These are phyloP conservation scores for Xylariaceae sp. DNA, from an alignment of 2,329 filamentous ascomycete genomes.

Conservation along the genomic window DNA sequence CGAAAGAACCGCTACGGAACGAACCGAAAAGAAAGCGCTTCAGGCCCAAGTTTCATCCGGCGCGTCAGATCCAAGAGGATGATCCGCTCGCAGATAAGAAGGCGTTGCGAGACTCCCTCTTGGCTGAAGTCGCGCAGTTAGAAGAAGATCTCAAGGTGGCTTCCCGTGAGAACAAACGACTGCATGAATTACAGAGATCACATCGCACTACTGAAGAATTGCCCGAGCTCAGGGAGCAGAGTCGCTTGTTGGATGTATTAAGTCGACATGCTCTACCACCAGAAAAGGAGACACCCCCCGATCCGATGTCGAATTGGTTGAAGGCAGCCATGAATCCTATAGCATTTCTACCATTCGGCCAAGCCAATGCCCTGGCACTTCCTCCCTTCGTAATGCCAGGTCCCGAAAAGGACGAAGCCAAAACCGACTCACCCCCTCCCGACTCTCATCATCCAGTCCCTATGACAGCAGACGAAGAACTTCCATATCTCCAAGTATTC, in stretches of 20 bases:
- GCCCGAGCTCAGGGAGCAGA: slow-evolving; percentile 29
- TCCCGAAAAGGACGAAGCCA: slow-evolving; percentile 25
- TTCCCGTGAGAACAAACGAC: slow-evolving; percentile 52
- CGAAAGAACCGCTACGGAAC: slow-evolving; percentile 12
- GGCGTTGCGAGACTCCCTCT: slow-evolving; percentile 46
- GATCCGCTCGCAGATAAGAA: slow-evolving; percentile 46
- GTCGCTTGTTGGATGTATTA: slow-evolving; percentile 38
- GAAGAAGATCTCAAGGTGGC: slow-evolving; percentile 54
- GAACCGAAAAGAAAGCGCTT: slow-evolving; percentile 17
- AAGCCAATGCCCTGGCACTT: slow-evolving; percentile 28
- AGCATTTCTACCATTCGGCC: slow-evolving; percentile 47
- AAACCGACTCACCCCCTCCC: slow-evolving; percentile 35
- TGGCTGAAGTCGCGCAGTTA: slow-evolving; percentile 50
- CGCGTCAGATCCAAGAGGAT: slow-evolving; percentile 37
- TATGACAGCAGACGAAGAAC: slow-evolving; percentile 57
- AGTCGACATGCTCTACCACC: slow-evolving; percentile 38
- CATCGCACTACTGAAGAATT: slow-evolving; percentile 24
- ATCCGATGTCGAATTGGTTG: slow-evolving; percentile 39
- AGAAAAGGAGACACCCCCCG: slow-evolving; percentile 27
- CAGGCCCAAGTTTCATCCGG: slow-evolving; percentile 31
- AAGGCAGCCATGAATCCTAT: slow-evolving; percentile 47
- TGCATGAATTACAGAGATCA: slow-evolving; percentile 40
- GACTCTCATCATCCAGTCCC: slow-evolving; percentile 60
- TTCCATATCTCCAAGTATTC: slow-evolving; percentile 66
- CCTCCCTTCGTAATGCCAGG: slow-evolving; percentile 19